Evolutionary conservation across 192 early-diverging fungal species (phyloP).

Genomic region (Entomortierella beljakovae): DNA sequence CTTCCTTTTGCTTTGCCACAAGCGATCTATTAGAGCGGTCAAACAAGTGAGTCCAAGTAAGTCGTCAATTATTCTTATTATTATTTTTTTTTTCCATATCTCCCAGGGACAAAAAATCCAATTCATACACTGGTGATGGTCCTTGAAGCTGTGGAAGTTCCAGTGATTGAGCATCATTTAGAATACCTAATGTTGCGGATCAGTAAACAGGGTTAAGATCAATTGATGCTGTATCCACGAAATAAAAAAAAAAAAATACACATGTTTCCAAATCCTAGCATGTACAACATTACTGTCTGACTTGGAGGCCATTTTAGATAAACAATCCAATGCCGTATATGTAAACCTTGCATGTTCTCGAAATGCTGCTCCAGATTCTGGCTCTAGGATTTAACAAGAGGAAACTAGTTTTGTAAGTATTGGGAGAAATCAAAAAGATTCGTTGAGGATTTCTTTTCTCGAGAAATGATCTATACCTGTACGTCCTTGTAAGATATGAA

Average conservation of each 20-base stretch:
- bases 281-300: constrained; percentile 26
- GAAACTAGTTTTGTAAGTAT: too few relatives aligned
- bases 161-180: constrained; percentile 38
- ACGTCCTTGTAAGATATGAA: constrained; percentile 46
- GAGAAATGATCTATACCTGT: constrained; percentile 27
- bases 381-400: constrained; percentile 18
- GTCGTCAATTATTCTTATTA: not conserved
- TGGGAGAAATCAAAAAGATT: too few relatives aligned
- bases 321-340: constrained; percentile 34
- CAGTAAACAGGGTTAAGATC: not conserved
- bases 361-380: constrained; percentile 20
- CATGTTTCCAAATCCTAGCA: not conserved
- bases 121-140: constrained; percentile 44
- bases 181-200: constrained; percentile 8
- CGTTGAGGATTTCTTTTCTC: too few relatives aligned
- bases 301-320: constrained; percentile 28
- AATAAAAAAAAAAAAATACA: not conserved
- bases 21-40: constrained; percentile 22
- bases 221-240: not conserved
- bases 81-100: not conserved
- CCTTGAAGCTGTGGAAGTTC: constrained; percentile 41
- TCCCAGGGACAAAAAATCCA: not conserved
- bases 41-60: not conserved
- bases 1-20: constrained; percentile 36
- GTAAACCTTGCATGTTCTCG: constrained; percentile 46